These are phyloP conservation scores for Quercus wislizeni DNA, from an alignment of 306 rosid species.

Conservation along the genomic window DNA sequence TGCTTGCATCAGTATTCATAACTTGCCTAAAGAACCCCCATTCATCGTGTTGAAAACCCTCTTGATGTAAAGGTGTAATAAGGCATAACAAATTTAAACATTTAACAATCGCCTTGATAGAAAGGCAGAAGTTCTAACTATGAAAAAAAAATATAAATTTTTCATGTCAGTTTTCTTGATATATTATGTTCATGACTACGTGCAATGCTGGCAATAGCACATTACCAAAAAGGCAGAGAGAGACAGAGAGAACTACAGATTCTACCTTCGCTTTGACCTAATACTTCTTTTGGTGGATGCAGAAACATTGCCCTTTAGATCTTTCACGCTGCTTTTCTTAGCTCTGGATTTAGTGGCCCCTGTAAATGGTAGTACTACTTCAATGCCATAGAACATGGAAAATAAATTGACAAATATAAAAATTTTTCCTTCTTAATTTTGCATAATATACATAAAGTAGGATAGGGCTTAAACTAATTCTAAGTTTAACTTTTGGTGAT, in stretches of 20 bases:
- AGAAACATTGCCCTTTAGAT: slow-evolving; percentile 27
- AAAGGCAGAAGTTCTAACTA: not conserved
- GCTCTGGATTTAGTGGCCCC: slow-evolving; percentile 39
- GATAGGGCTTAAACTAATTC: slow-evolving; percentile 35
- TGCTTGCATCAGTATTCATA: not conserved
- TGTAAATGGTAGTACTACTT: slow-evolving; percentile 21
- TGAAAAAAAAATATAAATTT: not conserved
- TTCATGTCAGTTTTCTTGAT: not conserved
- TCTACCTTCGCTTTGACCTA: slow-evolving; percentile 47
- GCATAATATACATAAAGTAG: not conserved
- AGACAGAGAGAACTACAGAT: not conserved
- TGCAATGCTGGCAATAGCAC: not conserved
- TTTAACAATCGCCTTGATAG: not conserved
- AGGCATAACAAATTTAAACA: not conserved
- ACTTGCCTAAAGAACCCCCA: not conserved
- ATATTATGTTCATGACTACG: too few relatives aligned
- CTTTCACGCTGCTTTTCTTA: slow-evolving; percentile 47
- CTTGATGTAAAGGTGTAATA: not conserved
- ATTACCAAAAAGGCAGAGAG: not conserved
- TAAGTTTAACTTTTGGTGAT: slow-evolving; percentile 34
- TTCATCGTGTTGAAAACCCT: not conserved
- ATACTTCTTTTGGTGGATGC: slow-evolving; percentile 32
- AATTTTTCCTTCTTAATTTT: not conserved
- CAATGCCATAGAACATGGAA: slow-evolving; percentile 1
- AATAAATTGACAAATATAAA: slow-evolving; percentile 3